Evolutionary conservation across 768 basidiomycete genomes (phyloP).

Genomic region (Pulveroboletus sp.): DNA sequence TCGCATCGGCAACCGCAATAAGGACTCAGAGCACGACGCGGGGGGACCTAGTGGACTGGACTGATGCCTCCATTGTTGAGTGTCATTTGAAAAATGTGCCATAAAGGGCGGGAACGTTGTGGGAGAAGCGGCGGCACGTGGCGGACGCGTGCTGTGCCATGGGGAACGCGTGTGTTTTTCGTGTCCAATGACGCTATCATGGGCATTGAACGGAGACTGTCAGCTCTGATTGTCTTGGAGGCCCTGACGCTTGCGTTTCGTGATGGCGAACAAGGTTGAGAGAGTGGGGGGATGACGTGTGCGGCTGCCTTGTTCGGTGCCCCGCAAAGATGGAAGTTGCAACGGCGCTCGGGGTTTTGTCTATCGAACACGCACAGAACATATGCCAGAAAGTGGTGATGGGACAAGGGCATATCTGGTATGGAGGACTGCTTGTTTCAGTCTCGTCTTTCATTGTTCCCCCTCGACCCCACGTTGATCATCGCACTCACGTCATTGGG

Average conservation of each 20-base stretch:
- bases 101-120: conserved; percentile 8
- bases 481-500: conserved; percentile 4
- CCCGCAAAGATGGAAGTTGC: too few species aligned
- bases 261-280: conserved; percentile 14
- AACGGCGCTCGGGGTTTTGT: too few species aligned
- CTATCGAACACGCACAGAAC: conserved; percentile 17
- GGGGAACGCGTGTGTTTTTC: conserved; percentile 21
- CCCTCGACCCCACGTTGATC: conserved; percentile 11
- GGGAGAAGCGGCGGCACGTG: conserved; percentile 12
- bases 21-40: background rate
- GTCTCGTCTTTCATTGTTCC: background rate
- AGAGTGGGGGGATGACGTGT: conserved; percentile 22
- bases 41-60: background rate
- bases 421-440: background rate
- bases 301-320: background rate
- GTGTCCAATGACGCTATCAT: conserved; percentile 18
- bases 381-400: conserved; percentile 5
- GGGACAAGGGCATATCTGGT: background rate
- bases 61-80: conserved; percentile 2
- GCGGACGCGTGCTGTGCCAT: conserved; percentile 27
- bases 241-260: conserved; percentile 8
- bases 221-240: conserved; percentile 11
- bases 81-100: background rate
- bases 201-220: background rate
- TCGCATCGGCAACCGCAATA: background rate